Conservation (phyloP, 257 asterid genomes). For the Plantago ovata region DNA sequence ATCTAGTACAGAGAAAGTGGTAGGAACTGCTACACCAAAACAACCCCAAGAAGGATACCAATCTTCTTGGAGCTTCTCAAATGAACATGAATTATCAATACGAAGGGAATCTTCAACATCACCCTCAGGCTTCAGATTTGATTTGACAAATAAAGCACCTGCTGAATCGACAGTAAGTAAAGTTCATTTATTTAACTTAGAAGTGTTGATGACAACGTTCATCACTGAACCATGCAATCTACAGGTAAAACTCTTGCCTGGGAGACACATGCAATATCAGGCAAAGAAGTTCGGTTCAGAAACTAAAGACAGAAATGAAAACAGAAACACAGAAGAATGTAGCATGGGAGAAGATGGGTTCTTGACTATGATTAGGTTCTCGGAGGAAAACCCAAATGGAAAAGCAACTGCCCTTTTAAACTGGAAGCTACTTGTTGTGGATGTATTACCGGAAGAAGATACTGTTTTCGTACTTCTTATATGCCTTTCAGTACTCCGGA, state of each 20-base stretch:
- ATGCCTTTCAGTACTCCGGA: slow-evolving; percentile 54
- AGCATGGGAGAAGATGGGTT: slow-evolving; percentile 49
- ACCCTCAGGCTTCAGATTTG: slow-evolving; percentile 35
- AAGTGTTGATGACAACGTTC: not conserved
- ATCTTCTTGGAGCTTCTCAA: slow-evolving; percentile 77
- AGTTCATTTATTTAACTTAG: not conserved
- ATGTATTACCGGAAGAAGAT: slow-evolving; percentile 80
- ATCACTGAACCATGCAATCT: slow-evolving; percentile 11
- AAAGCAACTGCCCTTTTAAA: slow-evolving; percentile 86
- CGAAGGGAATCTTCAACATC: slow-evolving; percentile 41
- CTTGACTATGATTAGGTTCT: slow-evolving; percentile 58
- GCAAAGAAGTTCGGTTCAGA: slow-evolving; percentile 28
- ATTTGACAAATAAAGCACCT: slow-evolving; percentile 32
- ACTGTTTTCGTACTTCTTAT: slow-evolving; percentile 64
- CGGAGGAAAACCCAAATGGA: slow-evolving; percentile 63
- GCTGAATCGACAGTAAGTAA: slow-evolving; percentile 43
- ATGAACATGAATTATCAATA: slow-evolving; percentile 51
- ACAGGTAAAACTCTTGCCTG: slow-evolving; percentile 66
- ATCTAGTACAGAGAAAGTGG: slow-evolving; percentile 88
- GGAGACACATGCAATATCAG: slow-evolving; percentile 69
- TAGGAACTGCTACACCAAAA: slow-evolving; percentile 83
- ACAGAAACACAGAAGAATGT: slow-evolving; percentile 15
- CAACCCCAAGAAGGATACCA: slow-evolving; percentile 70
- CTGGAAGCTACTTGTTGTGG: slow-evolving; percentile 72
- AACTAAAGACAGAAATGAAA: slow-evolving; percentile 11